Percentiles rank a stretch among this genome's conserved stretches.
phyloP scores from a whole-genome alignment of 2,329 filamentous ascomycete genomes.

The Cercospora brassicicola region DNA sequence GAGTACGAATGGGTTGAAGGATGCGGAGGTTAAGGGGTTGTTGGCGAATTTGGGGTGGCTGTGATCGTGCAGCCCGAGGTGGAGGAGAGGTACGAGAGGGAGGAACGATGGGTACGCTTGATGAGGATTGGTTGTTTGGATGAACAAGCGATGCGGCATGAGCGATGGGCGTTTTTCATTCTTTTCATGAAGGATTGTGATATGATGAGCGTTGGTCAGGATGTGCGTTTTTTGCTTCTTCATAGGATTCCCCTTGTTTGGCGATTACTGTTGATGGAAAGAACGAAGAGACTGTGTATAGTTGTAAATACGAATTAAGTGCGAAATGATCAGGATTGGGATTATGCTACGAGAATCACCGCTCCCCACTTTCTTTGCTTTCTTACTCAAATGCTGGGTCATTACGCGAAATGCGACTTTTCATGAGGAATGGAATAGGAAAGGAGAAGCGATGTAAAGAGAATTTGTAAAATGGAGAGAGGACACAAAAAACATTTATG shows the following conservation, averaged over 20 bases:
- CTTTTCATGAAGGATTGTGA: neutral
- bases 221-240: neutral
- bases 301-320: neutral
- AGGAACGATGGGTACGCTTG: neutral
- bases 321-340: neutral
- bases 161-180: constrained; percentile 5
- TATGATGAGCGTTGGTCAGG: neutral
- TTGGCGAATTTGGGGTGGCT: constrained; percentile 40
- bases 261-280: neutral
- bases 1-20: constrained; percentile 55
- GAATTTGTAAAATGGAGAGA: no score
- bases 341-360: neutral
- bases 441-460: no score
- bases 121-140: neutral
- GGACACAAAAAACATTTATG: no score
- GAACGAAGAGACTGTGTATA: neutral
- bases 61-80: constrained; percentile 16
- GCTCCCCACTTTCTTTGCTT: no score
- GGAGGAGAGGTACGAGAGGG: no score
- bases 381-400: no score
- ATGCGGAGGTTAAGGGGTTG: constrained; percentile 44
- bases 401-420: no score
- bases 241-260: neutral
- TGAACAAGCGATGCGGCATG: constrained; percentile 9
- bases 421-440: no score